Evolutionary conservation across 2,329 filamentous ascomycete genomes (phyloP), one percentile per base, ranked within the genome.

Genomic region (Pestalotiopsis sp.): DNA sequence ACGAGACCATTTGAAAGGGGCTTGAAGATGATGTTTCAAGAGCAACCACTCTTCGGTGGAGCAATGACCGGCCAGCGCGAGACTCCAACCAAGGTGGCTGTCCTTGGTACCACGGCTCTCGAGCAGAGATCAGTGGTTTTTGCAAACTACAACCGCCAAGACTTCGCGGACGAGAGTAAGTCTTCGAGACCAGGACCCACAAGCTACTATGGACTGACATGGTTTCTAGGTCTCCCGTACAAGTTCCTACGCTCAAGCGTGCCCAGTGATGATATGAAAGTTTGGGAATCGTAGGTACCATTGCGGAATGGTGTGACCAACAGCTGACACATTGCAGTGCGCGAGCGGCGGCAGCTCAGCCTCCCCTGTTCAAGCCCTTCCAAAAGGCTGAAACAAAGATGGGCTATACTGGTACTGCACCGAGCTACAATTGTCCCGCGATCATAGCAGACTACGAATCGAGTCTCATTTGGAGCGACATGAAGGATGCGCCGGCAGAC

Each of bases 111-210:
- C 41, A 72, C 70, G 2, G 70, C 71, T 7, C 66, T 73, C 36
- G 72, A 72, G 56, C 68, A 70, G 36, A 71, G 75, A 65, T 61
- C 72, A 58, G 75, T 77, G n/a, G 70, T 77, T 31, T 76, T 77
- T 60, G 74, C 75, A 13, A 77, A 77, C 25, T 78, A 77, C 62
- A 78, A 78, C 68, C 74, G 76, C 1, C 75, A 73, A 7, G 76
- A 77, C 61, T 56, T 69, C 3, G 38, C 70, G 3, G 70, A 70
- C 5, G 73, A 71, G 41, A 73, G 75, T 77, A 68, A 41, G 65
- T 61, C 5, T 14, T 25, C 9, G 9, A 12, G 23, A 3, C 57
- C 14, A 9, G 17, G 17, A 4, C 6, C 14, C 23, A 12, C 13
- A 36, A 27, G 25, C 23, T n/a, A 59, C 11, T 17, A 36, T 36